These are phyloP conservation scores for Astragalus glycyphyllos DNA, from an alignment of 306 rosid genomes.

Conservation along the genomic window DNA sequence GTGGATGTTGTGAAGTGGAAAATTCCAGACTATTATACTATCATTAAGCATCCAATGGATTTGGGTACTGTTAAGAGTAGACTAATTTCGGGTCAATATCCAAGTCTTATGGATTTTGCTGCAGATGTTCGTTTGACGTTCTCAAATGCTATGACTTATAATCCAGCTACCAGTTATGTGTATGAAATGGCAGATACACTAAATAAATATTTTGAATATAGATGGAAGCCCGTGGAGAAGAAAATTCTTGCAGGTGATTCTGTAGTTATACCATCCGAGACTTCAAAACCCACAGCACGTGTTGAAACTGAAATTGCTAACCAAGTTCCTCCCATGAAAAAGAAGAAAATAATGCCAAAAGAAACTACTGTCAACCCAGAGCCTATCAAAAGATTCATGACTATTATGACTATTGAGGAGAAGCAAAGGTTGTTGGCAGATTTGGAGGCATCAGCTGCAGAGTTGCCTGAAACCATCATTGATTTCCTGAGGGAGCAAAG, in stretches of 20 bases:
- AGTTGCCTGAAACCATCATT: slow-evolving; percentile 67
- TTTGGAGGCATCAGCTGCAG: slow-evolving; percentile 62
- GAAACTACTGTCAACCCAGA: slow-evolving; percentile 46
- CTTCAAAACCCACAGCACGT: slow-evolving; percentile 43
- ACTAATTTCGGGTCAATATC: slow-evolving; percentile 55
- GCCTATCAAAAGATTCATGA: slow-evolving; percentile 47
- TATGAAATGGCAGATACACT: slow-evolving; percentile 67
- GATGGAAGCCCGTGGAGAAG: slow-evolving; percentile 71
- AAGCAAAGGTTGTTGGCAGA: slow-evolving; percentile 62
- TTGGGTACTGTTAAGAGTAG: slow-evolving; percentile 71
- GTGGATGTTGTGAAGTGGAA: slow-evolving; percentile 73
- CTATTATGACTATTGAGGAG: slow-evolving; percentile 62
- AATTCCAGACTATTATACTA: slow-evolving; percentile 72
- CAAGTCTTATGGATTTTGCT: slow-evolving; percentile 62
- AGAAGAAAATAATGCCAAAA: slow-evolving; percentile 50
- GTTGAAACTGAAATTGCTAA: slow-evolving; percentile 48
- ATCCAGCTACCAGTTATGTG: slow-evolving; percentile 66
- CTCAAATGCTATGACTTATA: slow-evolving; percentile 79
- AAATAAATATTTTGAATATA: slow-evolving; percentile 64
- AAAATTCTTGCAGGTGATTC: slow-evolving; percentile 49
- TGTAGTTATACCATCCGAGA: slow-evolving; percentile 42
- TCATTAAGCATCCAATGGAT: slow-evolving; percentile 88
- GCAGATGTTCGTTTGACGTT: slow-evolving; percentile 74
- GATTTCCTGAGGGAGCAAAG: slow-evolving; percentile 67
- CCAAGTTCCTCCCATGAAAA: slow-evolving; percentile 52